A percentile compares a stretch with the other conserved stretches of the same genome.
Evolutionary conservation across 495 filamentous ascomycete species (phyloP).

Genomic region (Apodospora peruviana): DNA sequence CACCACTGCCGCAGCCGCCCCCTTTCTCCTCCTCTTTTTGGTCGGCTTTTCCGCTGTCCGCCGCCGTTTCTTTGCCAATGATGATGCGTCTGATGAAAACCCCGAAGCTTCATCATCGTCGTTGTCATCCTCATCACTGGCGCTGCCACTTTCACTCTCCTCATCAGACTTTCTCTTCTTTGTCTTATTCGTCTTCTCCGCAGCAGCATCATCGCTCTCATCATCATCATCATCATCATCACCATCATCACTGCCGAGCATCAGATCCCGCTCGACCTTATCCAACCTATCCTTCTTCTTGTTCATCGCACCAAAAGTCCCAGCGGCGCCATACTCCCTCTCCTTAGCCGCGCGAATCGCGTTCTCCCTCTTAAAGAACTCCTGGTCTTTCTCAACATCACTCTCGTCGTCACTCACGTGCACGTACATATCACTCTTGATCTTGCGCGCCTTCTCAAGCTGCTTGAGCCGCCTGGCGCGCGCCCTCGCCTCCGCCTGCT

Average conservation of each 20-base stretch:
- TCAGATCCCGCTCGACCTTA: constrained; percentile 9
- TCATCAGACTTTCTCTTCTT: neutral
- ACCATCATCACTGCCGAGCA: constrained; percentile 7
- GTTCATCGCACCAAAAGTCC: neutral
- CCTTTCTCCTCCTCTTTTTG: constrained; percentile 9
- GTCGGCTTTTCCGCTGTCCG: neutral
- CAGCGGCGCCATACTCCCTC: constrained; percentile 18
- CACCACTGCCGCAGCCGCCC: constrained; percentile 1
- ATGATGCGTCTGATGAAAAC: neutral
- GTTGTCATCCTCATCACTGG: neutral
- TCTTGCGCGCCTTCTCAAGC: constrained; percentile 60
- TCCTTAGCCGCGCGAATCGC: constrained; percentile 25
- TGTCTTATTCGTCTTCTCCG: neutral
- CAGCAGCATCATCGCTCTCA: neutral
- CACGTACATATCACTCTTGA: constrained; percentile 81
- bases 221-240: constrained; percentile 4
- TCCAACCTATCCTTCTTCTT: constrained; percentile 2
- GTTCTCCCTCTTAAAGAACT: constrained; percentile 68
- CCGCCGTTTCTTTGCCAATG: neutral
- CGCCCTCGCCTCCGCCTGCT: constrained; percentile 36
- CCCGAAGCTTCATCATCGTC: neutral
- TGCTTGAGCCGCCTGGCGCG: constrained; percentile 51
- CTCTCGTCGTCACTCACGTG: constrained; percentile 73
- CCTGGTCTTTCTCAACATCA: constrained; percentile 60
- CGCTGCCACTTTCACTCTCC: neutral